Evolutionary conservation across 1,139 yeast species (phyloP).

Genomic region (Yamadazyma triangularis): DNA sequence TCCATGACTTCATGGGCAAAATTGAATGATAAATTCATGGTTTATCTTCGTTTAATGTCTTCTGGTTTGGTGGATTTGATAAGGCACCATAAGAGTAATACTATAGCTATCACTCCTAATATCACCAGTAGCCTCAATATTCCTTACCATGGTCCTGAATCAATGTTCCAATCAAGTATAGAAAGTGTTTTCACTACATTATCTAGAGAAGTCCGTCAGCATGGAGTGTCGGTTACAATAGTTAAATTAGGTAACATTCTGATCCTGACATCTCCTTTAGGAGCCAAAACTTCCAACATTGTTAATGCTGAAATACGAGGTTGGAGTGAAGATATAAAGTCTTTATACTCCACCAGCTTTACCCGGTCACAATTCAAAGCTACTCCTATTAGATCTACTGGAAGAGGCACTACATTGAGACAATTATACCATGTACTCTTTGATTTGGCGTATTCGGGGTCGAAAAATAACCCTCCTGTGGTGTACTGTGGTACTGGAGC

Average conservation of each 20-base stretch:
- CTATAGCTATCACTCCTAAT: conserved; percentile 41
- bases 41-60: conserved; percentile 50
- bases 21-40: conserved; percentile 38
- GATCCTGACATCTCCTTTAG: conserved; percentile 27
- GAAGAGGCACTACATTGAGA: conserved; percentile 38
- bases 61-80: conserved; percentile 57
- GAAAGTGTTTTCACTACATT: conserved; percentile 35
- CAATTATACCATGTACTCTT: conserved; percentile 51
- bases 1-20: conserved; percentile 50
- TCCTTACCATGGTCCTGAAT: conserved; percentile 50
- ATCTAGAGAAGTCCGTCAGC: conserved; percentile 37
- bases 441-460: conserved; percentile 43
- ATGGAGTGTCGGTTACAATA: conserved; percentile 41
- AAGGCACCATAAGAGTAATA: conserved; percentile 41
- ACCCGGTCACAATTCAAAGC: conserved; percentile 29
- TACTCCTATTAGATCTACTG: conserved; percentile 31
- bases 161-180: conserved; percentile 34
- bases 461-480: conserved; percentile 22
- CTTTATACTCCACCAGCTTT: conserved; percentile 32
- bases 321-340: conserved; percentile 38
- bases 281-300: conserved; percentile 21
- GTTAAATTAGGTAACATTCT: conserved; percentile 45
- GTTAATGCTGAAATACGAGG: conserved; percentile 33
- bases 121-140: conserved; percentile 38
- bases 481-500: conserved; percentile 52